Conservation (phyloP, 1,284 basidiomycete genomes). For the Papiliotrema terrestris region DNA sequence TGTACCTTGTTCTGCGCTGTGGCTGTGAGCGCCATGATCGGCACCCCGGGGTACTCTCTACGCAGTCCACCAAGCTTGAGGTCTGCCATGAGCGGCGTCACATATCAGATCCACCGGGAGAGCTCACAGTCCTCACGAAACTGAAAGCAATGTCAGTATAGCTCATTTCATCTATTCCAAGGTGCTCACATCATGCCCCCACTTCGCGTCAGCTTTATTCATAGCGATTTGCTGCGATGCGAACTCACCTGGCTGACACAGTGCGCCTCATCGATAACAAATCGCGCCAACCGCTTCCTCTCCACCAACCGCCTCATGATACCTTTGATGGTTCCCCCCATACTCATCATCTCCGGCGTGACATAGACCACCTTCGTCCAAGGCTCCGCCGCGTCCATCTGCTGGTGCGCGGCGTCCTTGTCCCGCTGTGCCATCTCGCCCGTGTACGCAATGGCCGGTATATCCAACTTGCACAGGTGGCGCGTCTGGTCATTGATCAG, state of each 20-base stretch:
- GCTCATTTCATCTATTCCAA: not conserved
- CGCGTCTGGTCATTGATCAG: conserved; percentile 88
- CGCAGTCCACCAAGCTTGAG: conserved; percentile 66
- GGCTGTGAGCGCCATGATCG: conserved; percentile 94
- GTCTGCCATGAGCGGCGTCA: conserved; percentile 41
- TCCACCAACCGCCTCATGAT: conserved; percentile 61
- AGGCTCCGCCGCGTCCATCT: conserved; percentile 48
- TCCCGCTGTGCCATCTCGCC: conserved; percentile 55
- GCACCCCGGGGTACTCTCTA: conserved; percentile 67
- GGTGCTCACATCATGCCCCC: conserved; percentile 50
- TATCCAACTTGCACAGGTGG: conserved; percentile 61
- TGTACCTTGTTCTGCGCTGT: conserved; percentile 79
- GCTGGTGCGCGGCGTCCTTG: conserved; percentile 52
- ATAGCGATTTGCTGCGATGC: too few species aligned
- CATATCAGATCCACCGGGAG: not conserved
- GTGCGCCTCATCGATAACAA: conserved; percentile 96
- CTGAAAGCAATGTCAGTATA: conserved; percentile 16
- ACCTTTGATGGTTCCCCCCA: conserved; percentile 58
- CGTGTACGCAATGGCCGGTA: conserved; percentile 71
- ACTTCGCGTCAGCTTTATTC: conserved; percentile 17
- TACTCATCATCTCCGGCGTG: conserved; percentile 85
- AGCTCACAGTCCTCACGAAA: conserved; percentile 47
- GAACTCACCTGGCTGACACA: conserved; percentile 63
- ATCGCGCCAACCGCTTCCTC: conserved; percentile 67
- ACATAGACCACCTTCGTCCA: conserved; percentile 70